A percentile compares a stretch with the other conserved stretches of the same genome.
These are phyloP conservation scores for Ilyonectria robusta DNA, from an alignment of 2,329 filamentous ascomycete genomes.

Conservation along the genomic window DNA sequence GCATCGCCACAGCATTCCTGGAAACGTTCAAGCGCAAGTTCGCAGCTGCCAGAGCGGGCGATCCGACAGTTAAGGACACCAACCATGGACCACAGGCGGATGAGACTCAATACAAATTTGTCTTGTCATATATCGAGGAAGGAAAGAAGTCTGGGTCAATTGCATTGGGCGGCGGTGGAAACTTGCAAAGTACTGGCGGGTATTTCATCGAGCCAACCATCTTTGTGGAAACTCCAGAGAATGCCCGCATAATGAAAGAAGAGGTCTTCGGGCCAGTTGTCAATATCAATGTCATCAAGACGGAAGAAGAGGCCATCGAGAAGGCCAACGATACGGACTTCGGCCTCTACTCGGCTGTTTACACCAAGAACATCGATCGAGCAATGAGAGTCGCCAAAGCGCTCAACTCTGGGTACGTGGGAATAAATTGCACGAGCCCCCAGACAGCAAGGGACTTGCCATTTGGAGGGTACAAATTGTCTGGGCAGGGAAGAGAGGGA, in stretches of 20 bases:
- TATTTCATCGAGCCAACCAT: conserved; percentile 40
- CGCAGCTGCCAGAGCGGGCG: conserved; percentile 10
- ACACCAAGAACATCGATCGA: conserved; percentile 66
- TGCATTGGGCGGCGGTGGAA: conserved; percentile 27
- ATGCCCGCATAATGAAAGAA: conserved; percentile 66
- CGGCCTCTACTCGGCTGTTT: conserved; percentile 70
- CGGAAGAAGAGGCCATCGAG: conserved; percentile 51
- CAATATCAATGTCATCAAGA: conserved; percentile 63
- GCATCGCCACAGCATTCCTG: conserved; percentile 53
- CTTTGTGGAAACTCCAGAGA: conserved; percentile 42
- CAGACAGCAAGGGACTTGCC: conserved; percentile 28
- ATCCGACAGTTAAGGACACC: conserved; percentile 14
- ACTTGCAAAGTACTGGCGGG: conserved; percentile 17
- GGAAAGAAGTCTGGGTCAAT: conserved; percentile 33
- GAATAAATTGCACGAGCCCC: conserved; percentile 63
- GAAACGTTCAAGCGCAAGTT: conserved; percentile 25
- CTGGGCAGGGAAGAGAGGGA: conserved; percentile 34
- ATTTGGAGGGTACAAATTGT: conserved; percentile 37
- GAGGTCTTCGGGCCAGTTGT: conserved; percentile 77
- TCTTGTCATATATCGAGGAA: conserved; percentile 34
- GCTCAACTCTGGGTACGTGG: conserved; percentile 73
- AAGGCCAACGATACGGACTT: conserved; percentile 63
- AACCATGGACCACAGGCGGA: conserved; percentile 38
- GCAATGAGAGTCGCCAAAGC: conserved; percentile 63
- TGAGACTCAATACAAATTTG: conserved; percentile 30